These are phyloP conservation scores for Brachypodium distachyon DNA, from an alignment of 202 grass and related monocot genomes.

Conservation along the genomic window DNA sequence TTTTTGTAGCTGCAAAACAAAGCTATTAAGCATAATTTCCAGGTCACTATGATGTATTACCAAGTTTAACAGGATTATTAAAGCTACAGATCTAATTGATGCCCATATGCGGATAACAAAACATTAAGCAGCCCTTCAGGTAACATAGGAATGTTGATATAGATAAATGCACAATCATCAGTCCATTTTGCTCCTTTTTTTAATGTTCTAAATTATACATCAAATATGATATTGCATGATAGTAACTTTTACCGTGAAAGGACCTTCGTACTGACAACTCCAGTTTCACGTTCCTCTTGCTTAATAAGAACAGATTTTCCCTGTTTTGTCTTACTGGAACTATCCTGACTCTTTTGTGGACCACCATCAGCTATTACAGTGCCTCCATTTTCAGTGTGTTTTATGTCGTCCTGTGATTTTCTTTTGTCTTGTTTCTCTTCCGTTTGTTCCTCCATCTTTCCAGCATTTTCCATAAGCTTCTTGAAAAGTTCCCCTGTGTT, in stretches of 20 bases:
- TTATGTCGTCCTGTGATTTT: slow-evolving; percentile 26
- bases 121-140: not conserved
- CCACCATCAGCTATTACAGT: slow-evolving; percentile 20
- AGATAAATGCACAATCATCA: not conserved
- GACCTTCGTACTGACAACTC: slow-evolving; percentile 81
- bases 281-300: slow-evolving; percentile 97
- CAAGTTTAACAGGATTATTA: slow-evolving; percentile 10
- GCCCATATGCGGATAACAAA: not conserved
- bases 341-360: slow-evolving; percentile 36
- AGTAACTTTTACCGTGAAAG: slow-evolving; percentile 70
- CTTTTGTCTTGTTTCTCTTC: slow-evolving; percentile 70
- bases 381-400: slow-evolving; percentile 51
- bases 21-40: slow-evolving; percentile 26
- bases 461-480: slow-evolving; percentile 99
- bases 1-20: slow-evolving; percentile 73
- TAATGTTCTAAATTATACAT: not conserved
- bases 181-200: not conserved
- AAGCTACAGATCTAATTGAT: slow-evolving; percentile 17
- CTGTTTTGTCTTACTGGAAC: slow-evolving; percentile 55
- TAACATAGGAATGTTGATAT: not conserved
- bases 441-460: slow-evolving; percentile 97
- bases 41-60: slow-evolving; percentile 21
- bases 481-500: slow-evolving; percentile 72
- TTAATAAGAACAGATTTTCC: slow-evolving; percentile 94
- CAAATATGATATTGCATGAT: not conserved